Evolutionary conservation across 805 yeast species (phyloP), one percentile per base, ranked within the genome.

Genomic region (Saccharomycopsis olivae): DNA sequence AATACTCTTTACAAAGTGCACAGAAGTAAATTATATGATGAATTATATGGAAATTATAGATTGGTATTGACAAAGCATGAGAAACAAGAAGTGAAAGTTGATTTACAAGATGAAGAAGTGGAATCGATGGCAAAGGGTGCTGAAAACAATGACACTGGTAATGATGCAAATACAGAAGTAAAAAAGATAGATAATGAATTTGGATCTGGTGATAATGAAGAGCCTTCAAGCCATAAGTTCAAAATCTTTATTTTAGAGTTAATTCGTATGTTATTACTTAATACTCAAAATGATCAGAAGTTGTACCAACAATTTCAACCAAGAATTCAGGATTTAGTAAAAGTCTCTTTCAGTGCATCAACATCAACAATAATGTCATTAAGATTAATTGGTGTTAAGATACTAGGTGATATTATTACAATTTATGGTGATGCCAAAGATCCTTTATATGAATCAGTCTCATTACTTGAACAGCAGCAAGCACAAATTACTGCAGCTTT

Each of bases 401-500:
- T 89, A 4, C 63, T 92, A 20, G 79, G 78, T 40, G 71, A 71
- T 33, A 65, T 83, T 2, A 62, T 92, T 23, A 67, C 64, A 6
- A 60, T 71, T 1, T 81, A 73, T 57, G 77, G 86, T 1, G 66
- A 68, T 19, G 58, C 75, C 36, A 69, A 64, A 9, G 95, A 83
- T 53, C 86, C 89, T 0, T 69, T 82, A 21, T 79, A 77, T 50
- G 79, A 84, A 0, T 75, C 77, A 3, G 70, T 71, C 13, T 71
- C 89, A 0, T 66, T 87, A 8, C 61, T 89, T 32, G 95, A 84
- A 49, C 96, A 88, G 58, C 95, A 83, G 52, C 96, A 92, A 52
- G 97, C 97, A 0, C 96, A 86, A 51, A 84, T 92, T 8, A 78
- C 84, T 8, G 79, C 95, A 43, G 94, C 97, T 0, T 65, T 89